phyloP scores from a whole-genome alignment of 2,329 filamentous ascomycete genomes.

The Bipolaris zeicola region DNA sequence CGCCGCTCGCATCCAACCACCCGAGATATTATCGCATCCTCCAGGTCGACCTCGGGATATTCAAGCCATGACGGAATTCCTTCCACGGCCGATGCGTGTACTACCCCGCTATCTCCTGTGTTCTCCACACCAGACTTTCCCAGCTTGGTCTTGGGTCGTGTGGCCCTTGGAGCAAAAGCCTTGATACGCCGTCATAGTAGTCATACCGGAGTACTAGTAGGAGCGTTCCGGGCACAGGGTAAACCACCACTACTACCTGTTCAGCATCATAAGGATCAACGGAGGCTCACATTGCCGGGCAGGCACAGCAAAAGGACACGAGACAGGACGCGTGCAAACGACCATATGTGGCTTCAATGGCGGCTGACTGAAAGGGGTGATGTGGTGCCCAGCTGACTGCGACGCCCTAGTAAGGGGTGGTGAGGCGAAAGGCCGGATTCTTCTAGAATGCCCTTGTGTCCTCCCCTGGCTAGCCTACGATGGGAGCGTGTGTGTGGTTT shows the following conservation, averaged over 20 bases:
- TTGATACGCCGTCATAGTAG: conserved; percentile 3
- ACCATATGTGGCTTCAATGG: conserved; percentile 9
- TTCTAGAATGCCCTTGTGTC: conserved; percentile 13
- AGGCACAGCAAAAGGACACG: background rate
- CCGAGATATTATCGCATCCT: conserved; percentile 38
- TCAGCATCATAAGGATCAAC: background rate
- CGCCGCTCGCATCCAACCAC: conserved; percentile 62
- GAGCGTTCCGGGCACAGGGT: background rate
- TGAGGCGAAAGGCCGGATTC: conserved; percentile 11
- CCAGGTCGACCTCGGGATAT: conserved; percentile 24
- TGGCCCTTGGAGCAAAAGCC: background rate
- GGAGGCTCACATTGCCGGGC: background rate
- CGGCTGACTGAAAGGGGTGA: conserved; percentile 13
- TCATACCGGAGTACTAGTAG: conserved; percentile 1
- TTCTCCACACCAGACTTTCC: conserved; percentile 6
- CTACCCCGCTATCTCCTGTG: conserved; percentile 23
- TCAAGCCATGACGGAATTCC: conserved; percentile 15
- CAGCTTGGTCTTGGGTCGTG: conserved; percentile 2
- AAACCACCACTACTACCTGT: background rate
- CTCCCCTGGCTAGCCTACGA: conserved; percentile 8
- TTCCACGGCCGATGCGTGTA: conserved; percentile 27
- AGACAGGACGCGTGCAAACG: background rate
- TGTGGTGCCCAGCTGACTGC: conserved; percentile 23
- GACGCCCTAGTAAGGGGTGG: conserved; percentile 24
- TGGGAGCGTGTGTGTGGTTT: background rate